These are phyloP conservation scores for Maudiozyma barnettii DNA, from an alignment of 805 yeast species.

Conservation along the genomic window DNA sequence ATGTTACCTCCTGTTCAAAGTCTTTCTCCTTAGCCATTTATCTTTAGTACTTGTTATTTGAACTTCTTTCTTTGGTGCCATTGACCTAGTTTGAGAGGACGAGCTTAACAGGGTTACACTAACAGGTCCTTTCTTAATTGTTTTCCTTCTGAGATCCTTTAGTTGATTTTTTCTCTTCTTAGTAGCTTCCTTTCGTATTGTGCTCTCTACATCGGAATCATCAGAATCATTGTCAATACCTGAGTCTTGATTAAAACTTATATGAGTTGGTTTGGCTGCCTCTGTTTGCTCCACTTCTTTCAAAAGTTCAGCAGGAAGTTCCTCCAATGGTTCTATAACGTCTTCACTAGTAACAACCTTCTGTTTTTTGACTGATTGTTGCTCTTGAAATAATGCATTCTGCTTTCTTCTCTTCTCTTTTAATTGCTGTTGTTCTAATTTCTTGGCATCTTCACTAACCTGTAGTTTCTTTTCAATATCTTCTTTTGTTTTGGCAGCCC, in stretches of 20 bases:
- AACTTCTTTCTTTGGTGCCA: conserved; percentile 26
- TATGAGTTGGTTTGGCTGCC: conserved; percentile 21
- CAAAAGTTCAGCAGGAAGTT: conserved; percentile 34
- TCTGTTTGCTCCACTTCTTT: conserved; percentile 21
- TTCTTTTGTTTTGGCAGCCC: conserved; percentile 21
- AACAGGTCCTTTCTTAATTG: conserved; percentile 34
- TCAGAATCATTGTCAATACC: conserved; percentile 15
- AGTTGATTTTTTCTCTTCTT: conserved; percentile 28
- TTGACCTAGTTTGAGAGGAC: conserved; percentile 6
- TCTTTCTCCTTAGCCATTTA: conserved; percentile 28
- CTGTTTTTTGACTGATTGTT: conserved; percentile 25
- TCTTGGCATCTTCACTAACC: conserved; percentile 20
- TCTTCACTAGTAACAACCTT: conserved; percentile 11
- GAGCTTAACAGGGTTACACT: conserved; percentile 29
- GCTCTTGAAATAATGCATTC: conserved; percentile 22
- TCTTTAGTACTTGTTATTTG: conserved; percentile 22
- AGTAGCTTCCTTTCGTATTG: background rate
- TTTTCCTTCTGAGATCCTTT: conserved; percentile 23
- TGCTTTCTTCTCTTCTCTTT: conserved; percentile 30
- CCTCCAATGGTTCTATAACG: conserved; percentile 27
- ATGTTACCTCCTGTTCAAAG: conserved; percentile 20
- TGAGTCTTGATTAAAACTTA: conserved; percentile 27
- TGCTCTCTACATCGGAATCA: conserved; percentile 8
- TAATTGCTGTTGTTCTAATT: conserved; percentile 18
- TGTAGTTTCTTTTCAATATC: conserved; percentile 18